Evolutionary conservation across 805 yeast species (phyloP).

Genomic region (Candida vaughaniae): DNA sequence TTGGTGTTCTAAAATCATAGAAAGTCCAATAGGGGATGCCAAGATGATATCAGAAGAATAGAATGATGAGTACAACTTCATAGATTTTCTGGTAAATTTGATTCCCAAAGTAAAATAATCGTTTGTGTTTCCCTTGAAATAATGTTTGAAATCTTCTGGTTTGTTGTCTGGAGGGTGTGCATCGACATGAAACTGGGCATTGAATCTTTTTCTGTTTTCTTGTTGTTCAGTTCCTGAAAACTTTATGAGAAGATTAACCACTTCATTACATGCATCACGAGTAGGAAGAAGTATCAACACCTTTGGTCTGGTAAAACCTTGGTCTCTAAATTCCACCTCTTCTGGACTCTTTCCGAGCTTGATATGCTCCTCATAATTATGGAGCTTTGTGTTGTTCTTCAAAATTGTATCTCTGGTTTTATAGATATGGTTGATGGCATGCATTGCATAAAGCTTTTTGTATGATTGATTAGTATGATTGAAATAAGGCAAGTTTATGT

Average conservation of each 20-base stretch:
- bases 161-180: slow-evolving; percentile 51
- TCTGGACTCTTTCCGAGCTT: slow-evolving; percentile 33
- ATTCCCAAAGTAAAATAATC: slow-evolving; percentile 92
- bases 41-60: slow-evolving; percentile 82
- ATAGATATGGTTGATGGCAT: slow-evolving; percentile 75
- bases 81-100: slow-evolving; percentile 83
- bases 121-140: slow-evolving; percentile 85
- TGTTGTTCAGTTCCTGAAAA: slow-evolving; percentile 70
- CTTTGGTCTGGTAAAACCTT: slow-evolving; percentile 94
- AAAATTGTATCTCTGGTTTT: slow-evolving; percentile 86
- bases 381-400: slow-evolving; percentile 66
- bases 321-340: slow-evolving; percentile 76
- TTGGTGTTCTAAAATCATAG: slow-evolving; percentile 67
- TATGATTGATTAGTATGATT: slow-evolving; percentile 52
- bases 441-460: slow-evolving; percentile 64
- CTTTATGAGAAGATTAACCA: slow-evolving; percentile 59
- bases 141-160: slow-evolving; percentile 78
- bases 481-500: slow-evolving; percentile 60
- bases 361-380: slow-evolving; percentile 39
- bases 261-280: slow-evolving; percentile 69
- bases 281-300: slow-evolving; percentile 82
- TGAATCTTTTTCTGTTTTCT: slow-evolving; percentile 78
- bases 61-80: slow-evolving; percentile 81
- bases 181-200: slow-evolving; percentile 60
- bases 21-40: slow-evolving; percentile 88